phyloP scores from a whole-genome alignment of 768 basidiomycete genomes.

The Arthromyces matolae region DNA sequence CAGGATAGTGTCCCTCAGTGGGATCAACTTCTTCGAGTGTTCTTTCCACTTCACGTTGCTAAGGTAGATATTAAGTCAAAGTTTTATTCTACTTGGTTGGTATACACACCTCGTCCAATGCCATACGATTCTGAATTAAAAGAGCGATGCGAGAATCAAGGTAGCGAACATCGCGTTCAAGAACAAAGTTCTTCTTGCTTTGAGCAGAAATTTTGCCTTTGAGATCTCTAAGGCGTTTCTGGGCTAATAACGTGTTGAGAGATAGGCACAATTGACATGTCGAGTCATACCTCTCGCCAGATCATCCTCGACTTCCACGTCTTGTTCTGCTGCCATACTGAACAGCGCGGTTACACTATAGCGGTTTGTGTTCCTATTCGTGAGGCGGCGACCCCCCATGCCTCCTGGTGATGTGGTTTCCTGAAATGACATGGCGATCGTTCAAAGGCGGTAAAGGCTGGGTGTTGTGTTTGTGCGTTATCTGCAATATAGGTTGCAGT shows the following conservation, averaged over 20 bases:
- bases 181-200: conserved; percentile 99
- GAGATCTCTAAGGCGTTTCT: conserved; percentile 93
- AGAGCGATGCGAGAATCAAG: conserved; percentile 96
- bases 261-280: conserved; percentile 3
- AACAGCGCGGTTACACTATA: conserved; percentile 95
- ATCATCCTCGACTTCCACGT: conserved; percentile 97
- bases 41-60: conserved; percentile 94
- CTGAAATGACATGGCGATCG: conserved; percentile 55
- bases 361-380: conserved; percentile 92
- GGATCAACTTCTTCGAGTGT: conserved; percentile 96
- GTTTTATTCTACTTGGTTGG: conserved; percentile 6
- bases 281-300: conserved; percentile 78
- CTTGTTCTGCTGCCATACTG: conserved; percentile 98
- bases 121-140: conserved; percentile 98
- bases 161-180: conserved; percentile 97
- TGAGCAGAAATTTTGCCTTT: conserved; percentile 97
- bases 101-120: conserved; percentile 78
- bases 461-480: conserved; percentile 18
- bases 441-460: conserved; percentile 20
- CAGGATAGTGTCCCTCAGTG: conserved; percentile 87
- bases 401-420: conserved; percentile 62
- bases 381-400: conserved; percentile 70
- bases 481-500: conserved; percentile 10
- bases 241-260: conserved; percentile 50
- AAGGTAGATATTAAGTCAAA: conserved; percentile 11